phyloP scores from a whole-genome alignment of 129 eudicot genomes.

The Pulicaria dysenterica region DNA sequence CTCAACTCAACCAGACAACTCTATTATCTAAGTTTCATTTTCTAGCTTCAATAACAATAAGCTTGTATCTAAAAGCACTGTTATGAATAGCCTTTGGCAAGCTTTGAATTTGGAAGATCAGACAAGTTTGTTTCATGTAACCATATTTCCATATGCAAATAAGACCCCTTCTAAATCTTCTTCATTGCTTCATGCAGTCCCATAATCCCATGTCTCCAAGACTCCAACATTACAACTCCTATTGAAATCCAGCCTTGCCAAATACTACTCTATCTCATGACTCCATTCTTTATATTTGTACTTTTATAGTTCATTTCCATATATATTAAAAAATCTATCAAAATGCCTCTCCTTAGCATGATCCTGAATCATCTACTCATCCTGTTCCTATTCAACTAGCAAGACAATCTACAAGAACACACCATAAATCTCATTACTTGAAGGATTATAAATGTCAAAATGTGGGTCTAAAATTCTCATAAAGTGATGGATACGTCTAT shows the following conservation, averaged over 20 bases:
- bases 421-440: too few relatives aligned
- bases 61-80: too few relatives aligned
- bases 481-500: too few relatives aligned
- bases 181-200: background rate
- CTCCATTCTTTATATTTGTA: background rate
- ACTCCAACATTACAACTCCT: background rate
- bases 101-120: background rate
- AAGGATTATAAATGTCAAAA: too few relatives aligned
- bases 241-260: background rate
- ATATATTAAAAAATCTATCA: background rate
- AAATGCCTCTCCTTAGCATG: background rate
- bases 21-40: background rate
- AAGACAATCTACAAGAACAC: background rate
- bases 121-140: background rate
- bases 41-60: too few relatives aligned
- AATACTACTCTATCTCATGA: background rate
- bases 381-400: background rate
- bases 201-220: background rate
- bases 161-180: background rate
- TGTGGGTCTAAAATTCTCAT: background rate
- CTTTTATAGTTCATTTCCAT: background rate
- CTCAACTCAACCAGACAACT: slow-evolving; percentile 75
- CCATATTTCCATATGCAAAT: background rate
- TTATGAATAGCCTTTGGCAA: background rate
- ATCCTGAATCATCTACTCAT: background rate